Evolutionary conservation across 139 green algal genomes (phyloP), one percentile per base, ranked within the genome.

Genomic region (Pleodorina starrii): DNA sequence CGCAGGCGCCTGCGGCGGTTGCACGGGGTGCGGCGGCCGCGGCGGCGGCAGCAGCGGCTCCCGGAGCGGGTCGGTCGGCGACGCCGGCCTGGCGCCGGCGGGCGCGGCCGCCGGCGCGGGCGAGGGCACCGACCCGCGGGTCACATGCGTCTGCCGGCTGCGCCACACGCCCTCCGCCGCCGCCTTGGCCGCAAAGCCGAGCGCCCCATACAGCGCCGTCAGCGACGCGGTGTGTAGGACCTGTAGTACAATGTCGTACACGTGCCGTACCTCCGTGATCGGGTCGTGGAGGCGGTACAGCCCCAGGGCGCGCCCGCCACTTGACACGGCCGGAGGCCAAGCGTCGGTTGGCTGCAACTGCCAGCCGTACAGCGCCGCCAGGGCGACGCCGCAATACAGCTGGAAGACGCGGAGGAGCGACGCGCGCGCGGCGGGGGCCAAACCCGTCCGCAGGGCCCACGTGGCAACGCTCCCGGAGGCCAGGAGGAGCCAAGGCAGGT

Each of bases 191-290:
- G 85, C 72, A 17, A 83, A 85, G 7, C 85, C 74, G 11, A 90
- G 73, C 21, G 75, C 50, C n/a, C 51, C 72, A 59, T 77, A 84
- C 72, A 90, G 75, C 40, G 46, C 21, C 21, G 72, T 84, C 60
- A 76, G 51, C 75, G 74, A 50, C 29, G 59, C 72, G 32, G 81
- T 6, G 42, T 90, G 73, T 54, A 90, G 72, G 14, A 76, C 7
- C 71, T 84, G 73, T 38, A 75, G 51, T 63, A 84, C 74, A 21
- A 68, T 1, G 57, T 90, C 51, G 71, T 83, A 90, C 36, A 72
- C 29, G 63, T 36, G 48, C 69, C 42, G 82, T 29, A 21, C 69
- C n/a, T 51, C 51, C 1, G 36, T 14, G 3, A 40, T 1, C 42
- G 14, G 23, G 51, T 27, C 77, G 23, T 54, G 29, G 50, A 90